Base-by-base conservation (phyloP, 495 filamentous ascomycete genomes). In the Lophiostoma macrostomum region DNA sequence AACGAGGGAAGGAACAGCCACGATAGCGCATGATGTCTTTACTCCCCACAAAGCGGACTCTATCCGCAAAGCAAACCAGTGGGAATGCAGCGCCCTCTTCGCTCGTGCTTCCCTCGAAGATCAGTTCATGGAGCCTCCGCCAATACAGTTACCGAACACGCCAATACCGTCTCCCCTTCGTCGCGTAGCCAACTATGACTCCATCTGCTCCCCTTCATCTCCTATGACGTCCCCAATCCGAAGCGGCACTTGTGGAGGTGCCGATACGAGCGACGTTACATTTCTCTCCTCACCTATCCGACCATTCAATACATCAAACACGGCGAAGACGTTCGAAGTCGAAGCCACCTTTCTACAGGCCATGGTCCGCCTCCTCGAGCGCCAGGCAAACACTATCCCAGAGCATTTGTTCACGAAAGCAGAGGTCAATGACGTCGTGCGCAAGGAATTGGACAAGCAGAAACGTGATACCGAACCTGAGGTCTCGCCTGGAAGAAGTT, bases 261-360 rank as follows among this genome's bases (percentile, higher is more conserved):
- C n/a, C n/a, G n/a, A n/a, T n/a, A n/a, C n/a, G n/a, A n/a, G n/a
- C n/a, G n/a, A n/a, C n/a, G n/a, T n/a, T n/a, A n/a, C 12, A 3
- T 5, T 20, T 8, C 3, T 6, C 44, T 36, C 44, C 8, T 32
- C 27, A 2, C 44, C 44, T 6, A 19, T 48, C 44, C 44, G 44
- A 4, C 30, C 30, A n/a, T 34, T 41, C 6, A 11, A 20, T 30
- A 18, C 44, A 4, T 6, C 16, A 5, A 29, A 22, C 4, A 8
- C 41, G 3, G 30, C 22, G n/a, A 28, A 30, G 23, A 36, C 27
- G n/a, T 52, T 28, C 35, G 48, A 52, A 38, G 48, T 52, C 48
- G 48, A 52, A 18, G 14, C 31, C 16, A 28, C 48, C 6, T 52
- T 52, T 29, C 24, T 52, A 10, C 22, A 52, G 42, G 48, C 48